Percentiles rank a stretch among this genome's conserved stretches.
Evolutionary conservation across 495 filamentous ascomycete genomes (phyloP).

Genomic region (Hypoxylon lienhwacheense): DNA sequence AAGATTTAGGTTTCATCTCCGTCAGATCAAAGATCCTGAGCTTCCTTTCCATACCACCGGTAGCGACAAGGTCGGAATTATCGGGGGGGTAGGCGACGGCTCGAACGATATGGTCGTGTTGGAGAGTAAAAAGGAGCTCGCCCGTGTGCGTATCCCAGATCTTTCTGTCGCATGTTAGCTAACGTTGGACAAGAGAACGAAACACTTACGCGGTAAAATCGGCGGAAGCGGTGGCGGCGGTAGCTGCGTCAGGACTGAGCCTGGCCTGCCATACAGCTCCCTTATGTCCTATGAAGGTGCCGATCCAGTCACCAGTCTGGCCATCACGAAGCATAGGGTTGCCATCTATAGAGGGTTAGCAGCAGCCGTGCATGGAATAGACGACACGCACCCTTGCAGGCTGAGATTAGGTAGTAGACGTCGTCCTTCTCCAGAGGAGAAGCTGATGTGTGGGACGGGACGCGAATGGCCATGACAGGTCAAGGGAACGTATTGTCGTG

Average conservation of each 20-base stretch:
- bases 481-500: conserved; percentile 71
- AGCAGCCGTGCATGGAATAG: neutral
- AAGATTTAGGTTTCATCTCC: conserved; percentile 39
- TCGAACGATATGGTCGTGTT: conserved; percentile 92
- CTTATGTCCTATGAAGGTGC: conserved; percentile 97
- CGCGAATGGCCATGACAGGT: conserved; percentile 98
- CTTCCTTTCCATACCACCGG: conserved; percentile 94
- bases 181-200: neutral
- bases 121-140: conserved; percentile 82
- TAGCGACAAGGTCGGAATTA: conserved; percentile 76
- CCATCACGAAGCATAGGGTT: conserved; percentile 99
- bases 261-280: conserved; percentile 95
- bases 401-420: conserved; percentile 93
- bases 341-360: conserved; percentile 62
- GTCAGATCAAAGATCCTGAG: conserved; percentile 90
- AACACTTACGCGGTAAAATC: conserved; percentile 86
- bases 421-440: conserved; percentile 84
- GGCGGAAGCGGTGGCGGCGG: conserved; percentile 89
- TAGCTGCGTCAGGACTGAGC: conserved; percentile 81
- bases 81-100: conserved; percentile 87
- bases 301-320: conserved; percentile 97
- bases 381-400: conserved; percentile 79
- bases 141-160: conserved; percentile 97
- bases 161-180: conserved; percentile 58
- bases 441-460: conserved; percentile 91